Percentiles rank a stretch among this genome's conserved stretches.
Evolutionary conservation across 148 eudicot genomes (phyloP).

Genomic region (Camellia japonica): DNA sequence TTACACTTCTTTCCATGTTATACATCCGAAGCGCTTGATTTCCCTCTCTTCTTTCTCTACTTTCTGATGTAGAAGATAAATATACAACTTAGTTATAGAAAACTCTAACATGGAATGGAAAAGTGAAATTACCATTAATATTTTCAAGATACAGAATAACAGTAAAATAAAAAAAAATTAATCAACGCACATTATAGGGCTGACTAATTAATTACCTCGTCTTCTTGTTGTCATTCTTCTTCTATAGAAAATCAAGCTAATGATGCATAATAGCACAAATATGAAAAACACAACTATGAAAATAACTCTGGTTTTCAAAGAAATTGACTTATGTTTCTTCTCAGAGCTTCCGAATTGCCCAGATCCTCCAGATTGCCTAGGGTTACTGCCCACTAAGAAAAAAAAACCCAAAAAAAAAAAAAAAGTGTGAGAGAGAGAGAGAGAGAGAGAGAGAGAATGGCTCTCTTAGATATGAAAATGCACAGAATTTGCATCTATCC

Average conservation of each 20-base stretch:
- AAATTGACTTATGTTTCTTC: too few species aligned
- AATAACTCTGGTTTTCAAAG: neutral
- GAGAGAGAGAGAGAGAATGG: too few species aligned
- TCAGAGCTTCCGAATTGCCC: neutral
- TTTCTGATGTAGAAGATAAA: neutral
- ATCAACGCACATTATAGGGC: neutral
- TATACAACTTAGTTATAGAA: too few species aligned
- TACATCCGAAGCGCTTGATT: neutral
- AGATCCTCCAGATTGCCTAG: too few species aligned
- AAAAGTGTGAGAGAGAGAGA: too few species aligned
- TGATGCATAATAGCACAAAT: neutral
- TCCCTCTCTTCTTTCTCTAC: neutral
- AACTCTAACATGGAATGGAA: too few species aligned
- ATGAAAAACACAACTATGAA: neutral
- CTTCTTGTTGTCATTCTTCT: neutral
- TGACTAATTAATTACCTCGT: neutral
- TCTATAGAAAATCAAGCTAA: neutral
- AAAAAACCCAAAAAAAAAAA: neutral
- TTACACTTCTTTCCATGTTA: neutral
- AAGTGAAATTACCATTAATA: too few species aligned
- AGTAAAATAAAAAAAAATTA: too few species aligned
- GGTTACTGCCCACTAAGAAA: too few species aligned
- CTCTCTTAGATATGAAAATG: neutral
- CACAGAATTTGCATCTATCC: too few species aligned
- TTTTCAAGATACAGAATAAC: too few species aligned